A percentile compares a stretch with the other conserved stretches of the same genome.
phyloP scores from a whole-genome alignment of 495 filamentous ascomycete species.

The Cercophora scortea region DNA sequence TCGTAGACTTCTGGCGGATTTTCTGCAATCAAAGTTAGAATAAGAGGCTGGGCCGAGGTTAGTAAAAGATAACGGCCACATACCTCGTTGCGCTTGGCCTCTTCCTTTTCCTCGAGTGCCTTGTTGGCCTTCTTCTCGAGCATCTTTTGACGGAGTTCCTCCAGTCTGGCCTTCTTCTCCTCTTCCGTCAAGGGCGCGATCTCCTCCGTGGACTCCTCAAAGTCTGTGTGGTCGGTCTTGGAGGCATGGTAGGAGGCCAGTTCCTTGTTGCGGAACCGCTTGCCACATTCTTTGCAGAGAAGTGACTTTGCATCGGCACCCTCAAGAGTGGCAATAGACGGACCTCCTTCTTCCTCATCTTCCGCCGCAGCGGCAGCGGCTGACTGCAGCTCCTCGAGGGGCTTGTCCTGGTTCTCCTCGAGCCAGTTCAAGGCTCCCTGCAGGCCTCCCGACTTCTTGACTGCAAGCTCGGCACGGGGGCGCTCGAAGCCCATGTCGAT shows the following conservation, averaged over 20 bases:
- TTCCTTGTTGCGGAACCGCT: constrained; percentile 73
- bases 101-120: constrained; percentile 67
- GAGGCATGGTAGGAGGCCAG: constrained; percentile 85
- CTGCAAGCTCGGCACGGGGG: constrained; percentile 69
- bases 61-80: background rate
- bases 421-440: constrained; percentile 91
- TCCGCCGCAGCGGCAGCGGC: constrained; percentile 30
- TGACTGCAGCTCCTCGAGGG: constrained; percentile 61
- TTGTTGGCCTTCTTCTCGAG: constrained; percentile 66
- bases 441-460: constrained; percentile 72
- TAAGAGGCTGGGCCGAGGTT: background rate
- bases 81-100: constrained; percentile 86
- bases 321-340: constrained; percentile 46
- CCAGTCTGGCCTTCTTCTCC: constrained; percentile 73
- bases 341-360: constrained; percentile 47
- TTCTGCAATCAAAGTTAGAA: constrained; percentile 42
- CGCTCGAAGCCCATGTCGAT: constrained; percentile 93
- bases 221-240: constrained; percentile 85
- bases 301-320: constrained; percentile 49
- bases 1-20: constrained; percentile 78
- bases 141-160: constrained; percentile 64
- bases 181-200: constrained; percentile 86
- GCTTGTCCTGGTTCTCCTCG: constrained; percentile 76
- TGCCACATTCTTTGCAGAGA: constrained; percentile 84
- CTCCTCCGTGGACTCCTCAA: constrained; percentile 87